These are phyloP conservation scores for Claviceps cyperi DNA, from an alignment of 2,329 filamentous ascomycete species.

Conservation along the genomic window DNA sequence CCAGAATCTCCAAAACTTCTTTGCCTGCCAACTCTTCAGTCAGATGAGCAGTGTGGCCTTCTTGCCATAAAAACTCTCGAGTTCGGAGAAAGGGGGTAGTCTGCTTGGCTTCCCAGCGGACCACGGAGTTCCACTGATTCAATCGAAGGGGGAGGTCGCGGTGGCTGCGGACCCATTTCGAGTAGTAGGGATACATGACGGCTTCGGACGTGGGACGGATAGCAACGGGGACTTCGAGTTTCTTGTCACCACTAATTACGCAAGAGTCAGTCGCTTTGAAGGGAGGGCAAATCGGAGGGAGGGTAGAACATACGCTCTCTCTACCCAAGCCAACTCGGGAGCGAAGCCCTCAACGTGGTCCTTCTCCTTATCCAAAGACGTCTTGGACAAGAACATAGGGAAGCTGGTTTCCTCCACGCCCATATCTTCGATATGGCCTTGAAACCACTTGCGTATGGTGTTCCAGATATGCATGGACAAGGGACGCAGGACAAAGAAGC, in stretches of 20 bases:
- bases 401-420: constrained; percentile 95
- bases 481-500: constrained; percentile 84
- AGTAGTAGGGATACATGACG: constrained; percentile 92
- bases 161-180: constrained; percentile 94
- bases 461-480: constrained; percentile 54
- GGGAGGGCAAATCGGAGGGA: background rate
- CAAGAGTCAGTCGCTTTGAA: background rate
- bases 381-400: constrained; percentile 85
- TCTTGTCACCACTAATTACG: constrained; percentile 60
- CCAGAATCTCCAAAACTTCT: constrained; percentile 86
- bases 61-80: constrained; percentile 95
- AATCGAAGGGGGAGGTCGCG: constrained; percentile 85
- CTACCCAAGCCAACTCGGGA: constrained; percentile 80
- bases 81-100: constrained; percentile 76
- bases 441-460: constrained; percentile 52
- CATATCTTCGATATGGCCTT: constrained; percentile 68
- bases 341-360: constrained; percentile 98
- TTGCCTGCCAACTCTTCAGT: constrained; percentile 67
- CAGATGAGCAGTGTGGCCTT: constrained; percentile 82
- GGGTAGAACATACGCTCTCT: constrained; percentile 48
- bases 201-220: constrained; percentile 56
- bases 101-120: constrained; percentile 97
- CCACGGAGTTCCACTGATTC: constrained; percentile 92
- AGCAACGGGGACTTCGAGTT: constrained; percentile 67
- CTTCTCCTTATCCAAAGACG: constrained; percentile 79